These are phyloP conservation scores for Exophiala spinifera DNA, from an alignment of 2,329 filamentous ascomycete species.

Conservation along the genomic window DNA sequence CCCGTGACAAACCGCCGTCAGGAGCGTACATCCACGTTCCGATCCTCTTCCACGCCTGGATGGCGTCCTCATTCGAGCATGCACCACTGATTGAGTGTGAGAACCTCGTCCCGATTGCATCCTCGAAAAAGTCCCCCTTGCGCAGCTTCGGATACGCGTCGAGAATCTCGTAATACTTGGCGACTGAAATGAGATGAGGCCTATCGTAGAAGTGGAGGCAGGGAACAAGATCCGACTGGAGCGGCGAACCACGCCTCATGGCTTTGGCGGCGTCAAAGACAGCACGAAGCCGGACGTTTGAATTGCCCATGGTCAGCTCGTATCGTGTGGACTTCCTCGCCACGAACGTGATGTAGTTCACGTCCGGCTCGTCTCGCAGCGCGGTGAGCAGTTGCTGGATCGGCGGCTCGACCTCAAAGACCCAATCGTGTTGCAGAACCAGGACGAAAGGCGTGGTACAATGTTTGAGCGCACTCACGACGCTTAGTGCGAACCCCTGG, in stretches of 20 bases:
- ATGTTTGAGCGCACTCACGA: not conserved
- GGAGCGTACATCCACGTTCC: slow-evolving; percentile 1
- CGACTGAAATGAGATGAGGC: not conserved
- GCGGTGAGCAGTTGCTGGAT: not conserved
- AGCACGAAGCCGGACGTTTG: not conserved
- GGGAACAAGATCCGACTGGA: not conserved
- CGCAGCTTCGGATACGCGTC: not conserved
- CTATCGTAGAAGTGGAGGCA: not conserved
- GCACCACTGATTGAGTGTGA: not conserved
- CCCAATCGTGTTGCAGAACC: slow-evolving; percentile 11
- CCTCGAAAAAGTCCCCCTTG: not conserved
- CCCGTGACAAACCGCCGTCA: not conserved
- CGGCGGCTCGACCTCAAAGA: not conserved
- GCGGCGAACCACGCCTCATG: not conserved
- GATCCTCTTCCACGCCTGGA: slow-evolving; percentile 1
- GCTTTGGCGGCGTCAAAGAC: not conserved
- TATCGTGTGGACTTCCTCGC: not conserved
- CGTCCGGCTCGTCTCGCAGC: not conserved
- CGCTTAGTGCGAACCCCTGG: slow-evolving; percentile 5
- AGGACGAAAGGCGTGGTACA: slow-evolving; percentile 5
- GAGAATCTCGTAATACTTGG: not conserved
- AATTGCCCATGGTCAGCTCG: not conserved
- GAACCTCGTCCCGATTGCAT: not conserved
- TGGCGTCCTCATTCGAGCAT: not conserved
- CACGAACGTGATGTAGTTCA: not conserved